phyloP scores from a whole-genome alignment of 805 yeast species.

The Wickerhamiella vanderwaltii region DNA sequence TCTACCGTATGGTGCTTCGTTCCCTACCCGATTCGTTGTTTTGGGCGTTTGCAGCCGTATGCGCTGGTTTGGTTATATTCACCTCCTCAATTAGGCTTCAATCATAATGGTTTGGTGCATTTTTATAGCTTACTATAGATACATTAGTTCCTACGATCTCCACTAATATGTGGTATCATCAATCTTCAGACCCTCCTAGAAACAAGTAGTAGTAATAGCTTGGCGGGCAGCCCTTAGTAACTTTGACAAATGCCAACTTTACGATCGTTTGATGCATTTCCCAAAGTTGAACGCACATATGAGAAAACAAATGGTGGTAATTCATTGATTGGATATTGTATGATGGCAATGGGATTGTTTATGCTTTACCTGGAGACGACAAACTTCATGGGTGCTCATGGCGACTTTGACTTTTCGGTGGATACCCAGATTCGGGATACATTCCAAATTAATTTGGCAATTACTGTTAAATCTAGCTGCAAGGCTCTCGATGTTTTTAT shows the following conservation, averaged over 20 bases:
- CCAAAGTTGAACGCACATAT: conserved; percentile 59
- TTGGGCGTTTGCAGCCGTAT: neutral
- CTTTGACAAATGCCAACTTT: conserved; percentile 29
- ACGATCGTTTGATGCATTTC: conserved; percentile 60
- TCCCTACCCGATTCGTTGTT: conserved; percentile 1
- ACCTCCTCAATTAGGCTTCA: no score
- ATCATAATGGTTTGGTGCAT: no score
- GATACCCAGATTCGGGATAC: conserved; percentile 47
- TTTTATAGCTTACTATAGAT: no score
- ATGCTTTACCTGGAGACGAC: conserved; percentile 79
- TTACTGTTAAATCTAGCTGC: conserved; percentile 79
- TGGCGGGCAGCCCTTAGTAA: no score
- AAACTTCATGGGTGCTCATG: conserved; percentile 67
- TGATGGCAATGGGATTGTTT: conserved; percentile 34
- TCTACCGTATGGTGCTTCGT: neutral
- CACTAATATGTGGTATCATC: no score
- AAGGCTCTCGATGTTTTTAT: conserved; percentile 60
- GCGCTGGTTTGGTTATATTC: neutral
- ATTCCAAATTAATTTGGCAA: conserved; percentile 62
- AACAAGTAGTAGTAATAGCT: no score
- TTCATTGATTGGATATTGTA: neutral
- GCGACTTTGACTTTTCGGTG: conserved; percentile 67
- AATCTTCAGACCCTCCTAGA: no score
- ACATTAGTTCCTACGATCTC: no score
- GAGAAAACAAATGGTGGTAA: conserved; percentile 42